Base-by-base conservation (phyloP, 805 yeast species). In the Suhomyces sp. region DNA sequence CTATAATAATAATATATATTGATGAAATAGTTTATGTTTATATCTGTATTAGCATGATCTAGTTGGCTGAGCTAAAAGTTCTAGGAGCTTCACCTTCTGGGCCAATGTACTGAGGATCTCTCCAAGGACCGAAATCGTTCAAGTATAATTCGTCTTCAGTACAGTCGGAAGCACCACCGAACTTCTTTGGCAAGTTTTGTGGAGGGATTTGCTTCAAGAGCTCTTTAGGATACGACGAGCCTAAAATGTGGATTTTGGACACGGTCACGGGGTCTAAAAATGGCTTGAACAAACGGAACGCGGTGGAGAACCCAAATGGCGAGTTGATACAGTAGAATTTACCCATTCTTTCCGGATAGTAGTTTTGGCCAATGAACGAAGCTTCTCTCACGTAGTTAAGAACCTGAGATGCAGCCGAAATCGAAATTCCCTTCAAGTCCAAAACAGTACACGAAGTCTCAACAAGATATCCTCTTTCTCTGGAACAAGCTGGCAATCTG, bases 261-360 rank as follows among this genome's bases (percentile, higher is more conserved):
- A 94, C 97, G 7, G 99, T 94, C 52, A 93, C 98, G 3, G 98
- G 98, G 69, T 94, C 99, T 67, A 94, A 81, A 74, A 94, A 92
- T 52, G 96, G 93, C 76, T 91, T 91, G 77, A 94, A 89, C 51
- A 92, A 68, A 69, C 84, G 83, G 82, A 93, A 94, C 41, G 96
- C 97, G 41, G 97, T 86, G 38, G 97, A 84, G 74, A 94, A 94
- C 2, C 99, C 99, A 68, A 91, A 94, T 58, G 99, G 99, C 1
- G 98, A 96, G 67, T 94, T 94, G 73, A 94, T 90, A 63, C 92
- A 77, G 74, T 91, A 93, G 69, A 93, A 94, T 72, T 89, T 91
- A 67, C 99, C 99, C 99, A 94, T 94, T 73, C 98, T 88, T 79
- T 94, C 99, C 13, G 99, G 99, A 70, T 94, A 94, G 74, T 89